Evolutionary conservation across 352 stramenopile genomes (phyloP).

Genomic region (Globisporangium barbulae): DNA sequence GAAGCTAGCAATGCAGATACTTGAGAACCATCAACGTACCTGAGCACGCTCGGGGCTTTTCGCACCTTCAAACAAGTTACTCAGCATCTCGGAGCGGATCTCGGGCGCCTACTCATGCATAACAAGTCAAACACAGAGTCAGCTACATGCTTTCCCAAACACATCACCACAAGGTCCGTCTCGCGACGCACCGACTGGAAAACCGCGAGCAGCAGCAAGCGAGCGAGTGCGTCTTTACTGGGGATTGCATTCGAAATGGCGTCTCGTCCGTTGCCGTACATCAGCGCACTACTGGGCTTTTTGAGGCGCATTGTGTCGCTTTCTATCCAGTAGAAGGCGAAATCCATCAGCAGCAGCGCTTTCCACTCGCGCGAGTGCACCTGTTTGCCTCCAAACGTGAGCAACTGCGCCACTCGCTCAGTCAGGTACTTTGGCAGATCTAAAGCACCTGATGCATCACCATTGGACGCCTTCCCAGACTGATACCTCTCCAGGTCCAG

Average conservation of each 20-base stretch:
- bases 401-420: slow-evolving; percentile 34
- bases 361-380: slow-evolving; percentile 75
- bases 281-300: slow-evolving; percentile 1
- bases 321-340: slow-evolving; percentile 62
- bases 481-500: slow-evolving; percentile 7
- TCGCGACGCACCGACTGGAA: slow-evolving; percentile 16
- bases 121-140: not conserved
- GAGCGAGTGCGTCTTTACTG: slow-evolving; percentile 10
- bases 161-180: not conserved
- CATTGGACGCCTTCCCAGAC: not conserved
- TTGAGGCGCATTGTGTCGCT: not conserved
- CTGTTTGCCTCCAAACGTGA: slow-evolving; percentile 68
- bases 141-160: not conserved
- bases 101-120: slow-evolving; percentile 35
- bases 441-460: not conserved
- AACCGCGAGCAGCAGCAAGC: slow-evolving; percentile 17
- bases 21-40: not conserved
- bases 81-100: slow-evolving; percentile 47
- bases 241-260: not conserved
- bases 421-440: slow-evolving; percentile 26
- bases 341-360: slow-evolving; percentile 68
- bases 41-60: slow-evolving; percentile 10
- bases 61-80: slow-evolving; percentile 37
- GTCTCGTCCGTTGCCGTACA: not conserved
- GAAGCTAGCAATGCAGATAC: not conserved